Evolutionary conservation across 2,329 filamentous ascomycete species (phyloP), one percentile per base, ranked within the genome.

Genomic region (Epichloe typhina): DNA sequence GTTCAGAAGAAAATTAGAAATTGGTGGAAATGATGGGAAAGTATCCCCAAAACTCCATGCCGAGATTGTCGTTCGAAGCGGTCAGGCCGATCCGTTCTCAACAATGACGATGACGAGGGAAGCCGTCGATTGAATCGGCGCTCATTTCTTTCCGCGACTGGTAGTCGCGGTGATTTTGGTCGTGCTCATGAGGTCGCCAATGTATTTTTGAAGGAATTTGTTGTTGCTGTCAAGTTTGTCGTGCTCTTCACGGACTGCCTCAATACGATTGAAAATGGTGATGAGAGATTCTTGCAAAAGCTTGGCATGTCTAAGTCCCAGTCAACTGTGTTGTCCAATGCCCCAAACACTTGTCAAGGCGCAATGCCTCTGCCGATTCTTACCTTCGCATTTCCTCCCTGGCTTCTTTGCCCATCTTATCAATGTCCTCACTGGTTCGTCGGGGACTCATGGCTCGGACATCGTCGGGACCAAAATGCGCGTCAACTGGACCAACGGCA

Each of bases 161-260:
- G 70, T 69, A 1, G 76, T 72, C 2, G 81, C 75, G 1, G 82
- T 85, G 58, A 86, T 84, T 63, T 85, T 85, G 64, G 79, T 83
- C n/a, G 82, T 85, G 58, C 88, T 87, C 80, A 95, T 97, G 50
- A 97, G 76, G 63, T 95, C 91, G 57, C 91, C 91, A 61, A 97
- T 97, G 66, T 97, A 97, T 67, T 95, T 95, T 68, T 97, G 91
- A 46, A 98, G 71, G 63, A 97, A 96, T 62, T 89, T 91, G 75
- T 98, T 98, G 67, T 96, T 90, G 66, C 79, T 93, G 68, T 97
- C 90, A 50, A 98, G 81, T 69, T 95, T 96, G 70, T 96, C 88
- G 64, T 98, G 90, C 64, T 97, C 91, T 59, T 86, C 84, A 67
- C 89, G 88, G 56, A 97, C 90, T 33, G 88, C 87, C 64, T 98